A percentile compares a stretch with the other conserved stretches of the same genome.
Conservation (phyloP, 2,329 filamentous ascomycete genomes). For the Pseudocercospora fuligena region DNA sequence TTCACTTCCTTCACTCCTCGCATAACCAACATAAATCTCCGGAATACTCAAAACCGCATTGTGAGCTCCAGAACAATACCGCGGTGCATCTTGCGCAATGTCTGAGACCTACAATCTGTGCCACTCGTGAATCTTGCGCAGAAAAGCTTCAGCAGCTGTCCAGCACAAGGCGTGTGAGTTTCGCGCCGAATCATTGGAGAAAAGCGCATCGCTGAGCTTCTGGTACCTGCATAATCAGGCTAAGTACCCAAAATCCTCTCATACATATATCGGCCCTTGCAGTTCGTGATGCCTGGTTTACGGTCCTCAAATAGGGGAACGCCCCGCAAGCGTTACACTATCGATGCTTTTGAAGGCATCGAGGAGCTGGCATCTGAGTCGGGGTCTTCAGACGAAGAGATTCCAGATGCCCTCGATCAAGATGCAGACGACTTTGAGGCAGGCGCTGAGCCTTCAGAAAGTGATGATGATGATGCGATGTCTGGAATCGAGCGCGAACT, state of each 20-base stretch:
- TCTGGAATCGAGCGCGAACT: constrained; percentile 42
- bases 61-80: too few species aligned
- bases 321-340: constrained; percentile 39
- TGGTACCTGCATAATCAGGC: constrained; percentile 10
- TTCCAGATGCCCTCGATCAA: constrained; percentile 20
- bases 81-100: neutral
- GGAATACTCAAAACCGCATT: neutral
- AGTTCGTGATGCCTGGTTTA: constrained; percentile 24
- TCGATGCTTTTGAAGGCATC: constrained; percentile 44
- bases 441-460: constrained; percentile 24
- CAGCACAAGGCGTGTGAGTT: constrained; percentile 7
- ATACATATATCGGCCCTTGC: neutral
- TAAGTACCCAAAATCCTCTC: constrained; percentile 15
- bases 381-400: constrained; percentile 15
- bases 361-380: constrained; percentile 32
- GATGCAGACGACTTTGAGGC: constrained; percentile 43
- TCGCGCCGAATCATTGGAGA: constrained; percentile 16
- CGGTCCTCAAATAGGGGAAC: constrained; percentile 31
- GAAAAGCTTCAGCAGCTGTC: neutral
- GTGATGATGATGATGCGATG: constrained; percentile 35
- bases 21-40: neutral
- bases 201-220: neutral
- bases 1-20: neutral
- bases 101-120: neutral
- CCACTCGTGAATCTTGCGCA: neutral